A percentile compares a stretch with the other conserved stretches of the same genome.
phyloP scores from a whole-genome alignment of 352 stramenopile genomes.

The Phytophthora brassicae region DNA sequence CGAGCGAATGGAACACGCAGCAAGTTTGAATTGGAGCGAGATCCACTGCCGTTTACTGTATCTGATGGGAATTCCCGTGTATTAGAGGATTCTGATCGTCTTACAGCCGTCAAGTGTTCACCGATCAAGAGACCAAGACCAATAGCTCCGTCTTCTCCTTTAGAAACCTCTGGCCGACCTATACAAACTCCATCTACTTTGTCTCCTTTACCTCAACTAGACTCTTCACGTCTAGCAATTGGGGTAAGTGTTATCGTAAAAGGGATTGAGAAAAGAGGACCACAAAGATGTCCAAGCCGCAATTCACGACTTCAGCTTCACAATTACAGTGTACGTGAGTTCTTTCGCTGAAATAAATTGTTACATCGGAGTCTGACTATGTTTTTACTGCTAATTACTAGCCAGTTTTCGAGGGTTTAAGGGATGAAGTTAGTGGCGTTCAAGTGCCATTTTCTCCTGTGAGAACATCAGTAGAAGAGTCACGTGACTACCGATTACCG shows the following conservation, averaged over 20 bases:
- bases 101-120: constrained; percentile 35
- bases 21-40: constrained; percentile 51
- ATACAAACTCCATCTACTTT: constrained; percentile 34
- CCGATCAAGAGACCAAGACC: constrained; percentile 31
- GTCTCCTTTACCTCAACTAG: constrained; percentile 48
- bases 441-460: constrained; percentile 32
- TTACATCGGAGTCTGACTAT: neutral
- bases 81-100: constrained; percentile 26
- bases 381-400: constrained; percentile 6
- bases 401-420: constrained; percentile 20
- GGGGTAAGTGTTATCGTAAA: constrained; percentile 56
- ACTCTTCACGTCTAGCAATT: constrained; percentile 51
- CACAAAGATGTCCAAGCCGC: constrained; percentile 49
- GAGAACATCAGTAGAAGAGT: constrained; percentile 12
- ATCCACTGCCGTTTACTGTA: constrained; percentile 35
- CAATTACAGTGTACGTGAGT: constrained; percentile 56
- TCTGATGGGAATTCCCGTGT: constrained; percentile 37
- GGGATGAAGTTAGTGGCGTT: neutral
- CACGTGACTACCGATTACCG: constrained; percentile 21
- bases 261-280: constrained; percentile 54
- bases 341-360: neutral
- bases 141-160: constrained; percentile 1
- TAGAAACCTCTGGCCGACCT: constrained; percentile 23
- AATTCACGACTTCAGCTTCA: constrained; percentile 56
- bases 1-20: constrained; percentile 18